phyloP scores from a whole-genome alignment of 371 early-diverging fungal species.

The Apophysomyces elegans region DNA sequence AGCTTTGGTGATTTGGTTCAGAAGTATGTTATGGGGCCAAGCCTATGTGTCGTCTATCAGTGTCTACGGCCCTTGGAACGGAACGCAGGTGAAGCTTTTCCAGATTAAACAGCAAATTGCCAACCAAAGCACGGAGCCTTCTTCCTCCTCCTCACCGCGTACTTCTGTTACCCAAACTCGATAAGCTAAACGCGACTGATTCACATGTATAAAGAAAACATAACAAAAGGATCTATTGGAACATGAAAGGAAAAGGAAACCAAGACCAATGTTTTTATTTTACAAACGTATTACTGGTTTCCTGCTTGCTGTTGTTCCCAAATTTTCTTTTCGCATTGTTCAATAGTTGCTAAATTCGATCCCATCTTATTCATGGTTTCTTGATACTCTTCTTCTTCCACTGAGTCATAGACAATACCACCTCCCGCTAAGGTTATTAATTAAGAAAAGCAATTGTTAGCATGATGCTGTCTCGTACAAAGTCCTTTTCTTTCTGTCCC shows the following conservation, averaged over 20 bases:
- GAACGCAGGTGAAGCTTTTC: slow-evolving; percentile 64
- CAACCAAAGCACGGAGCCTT: neutral
- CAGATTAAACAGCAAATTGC: slow-evolving; percentile 48
- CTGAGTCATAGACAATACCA: slow-evolving; percentile 95
- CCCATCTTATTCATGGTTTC: slow-evolving; percentile 96
- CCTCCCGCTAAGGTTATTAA: slow-evolving; percentile 64
- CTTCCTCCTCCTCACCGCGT: slow-evolving; percentile 1
- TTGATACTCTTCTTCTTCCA: slow-evolving; percentile 88
- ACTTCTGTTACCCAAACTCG: neutral
- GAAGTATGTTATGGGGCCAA: slow-evolving; percentile 70
- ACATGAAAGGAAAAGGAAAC: too few species aligned
- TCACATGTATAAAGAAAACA: slow-evolving; percentile 12
- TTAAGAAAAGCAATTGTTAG: neutral
- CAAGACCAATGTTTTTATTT: too few species aligned
- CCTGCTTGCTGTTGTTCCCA: slow-evolving; percentile 46
- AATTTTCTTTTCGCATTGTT: slow-evolving; percentile 73
- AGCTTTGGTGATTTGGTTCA: slow-evolving; percentile 68
- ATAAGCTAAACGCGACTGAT: neutral
- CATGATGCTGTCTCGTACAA: neutral
- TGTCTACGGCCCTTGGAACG: slow-evolving; percentile 66
- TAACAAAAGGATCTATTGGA: neutral
- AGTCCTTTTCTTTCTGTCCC: neutral
- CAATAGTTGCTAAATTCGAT: slow-evolving; percentile 87
- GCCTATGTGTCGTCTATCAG: slow-evolving; percentile 59
- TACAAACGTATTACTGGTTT: neutral